Conservation (phyloP, 148 eudicot genomes). For the Amaranthus cruentus region DNA sequence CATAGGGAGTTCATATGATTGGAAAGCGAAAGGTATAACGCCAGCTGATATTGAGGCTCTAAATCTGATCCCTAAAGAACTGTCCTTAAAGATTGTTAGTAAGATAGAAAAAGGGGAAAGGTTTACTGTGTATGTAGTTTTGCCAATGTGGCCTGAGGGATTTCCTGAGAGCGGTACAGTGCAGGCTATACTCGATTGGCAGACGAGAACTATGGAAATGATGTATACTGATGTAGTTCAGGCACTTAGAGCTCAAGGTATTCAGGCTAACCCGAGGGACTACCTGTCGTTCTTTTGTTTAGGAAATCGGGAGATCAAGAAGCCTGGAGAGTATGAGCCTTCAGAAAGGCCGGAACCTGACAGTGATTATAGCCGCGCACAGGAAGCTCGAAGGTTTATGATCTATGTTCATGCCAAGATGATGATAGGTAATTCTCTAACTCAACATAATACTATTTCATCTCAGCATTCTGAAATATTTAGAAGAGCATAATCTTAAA, state of each 20-base stretch:
- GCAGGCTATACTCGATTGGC: constrained; percentile 55
- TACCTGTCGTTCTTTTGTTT: constrained; percentile 48
- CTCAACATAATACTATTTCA: too few species aligned
- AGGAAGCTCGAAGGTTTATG: constrained; percentile 41
- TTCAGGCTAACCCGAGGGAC: constrained; percentile 36
- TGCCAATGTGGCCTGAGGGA: constrained; percentile 64
- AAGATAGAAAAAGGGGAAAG: constrained; percentile 49
- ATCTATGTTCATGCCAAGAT: constrained; percentile 54
- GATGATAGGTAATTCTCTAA: constrained; percentile 44
- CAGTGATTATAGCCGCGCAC: constrained; percentile 37
- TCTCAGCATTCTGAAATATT: neutral
- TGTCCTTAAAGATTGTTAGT: constrained; percentile 43
- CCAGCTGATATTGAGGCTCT: constrained; percentile 33
- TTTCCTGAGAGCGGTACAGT: constrained; percentile 40
- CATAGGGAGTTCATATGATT: constrained; percentile 43
- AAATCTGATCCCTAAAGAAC: constrained; percentile 45
- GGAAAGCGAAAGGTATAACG: constrained; percentile 32
- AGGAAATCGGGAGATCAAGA: constrained; percentile 43
- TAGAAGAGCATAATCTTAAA: too few species aligned
- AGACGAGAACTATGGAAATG: constrained; percentile 55
- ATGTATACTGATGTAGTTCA: constrained; percentile 47
- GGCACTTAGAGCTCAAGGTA: constrained; percentile 39
- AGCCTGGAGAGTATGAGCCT: constrained; percentile 38
- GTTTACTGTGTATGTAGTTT: constrained; percentile 39
- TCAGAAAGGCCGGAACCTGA: constrained; percentile 32